Base-by-base conservation (phyloP, 805 yeast genomes). In the Starmerella ratchasimensis region DNA sequence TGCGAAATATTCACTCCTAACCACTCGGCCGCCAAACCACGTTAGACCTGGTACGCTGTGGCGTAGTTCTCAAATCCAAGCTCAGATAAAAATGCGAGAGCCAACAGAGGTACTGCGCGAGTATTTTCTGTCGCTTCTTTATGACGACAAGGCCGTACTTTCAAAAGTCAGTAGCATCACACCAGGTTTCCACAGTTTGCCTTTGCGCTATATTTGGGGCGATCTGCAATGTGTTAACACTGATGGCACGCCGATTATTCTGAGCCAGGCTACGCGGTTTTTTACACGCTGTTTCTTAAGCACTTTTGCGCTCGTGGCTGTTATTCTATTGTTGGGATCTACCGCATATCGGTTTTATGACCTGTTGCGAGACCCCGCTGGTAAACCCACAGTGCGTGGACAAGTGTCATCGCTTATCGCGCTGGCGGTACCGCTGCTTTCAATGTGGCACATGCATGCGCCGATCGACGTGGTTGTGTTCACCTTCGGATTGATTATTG, bases 221-320 rank as follows among this genome's bases (percentile, higher is more conserved):
- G 28, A 37, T 26, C 26, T 45, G 17, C 9, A 19, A 4, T 46
- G 49, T 27, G 11, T 8, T 3, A 13, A 32, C 10, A 24, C 31
- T 1, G 40, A 39, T 13, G 44, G 41, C 9, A 16, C 22, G 4
- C 45, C 47, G 34, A 22, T 38, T 23, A 34, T 38, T 20, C 37
- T 51, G 33, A 38, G 48, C 33, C 50, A 50, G 4, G 29, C 31
- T 3, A 51, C 54, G 2, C 38, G 42, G 36, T 51, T 49, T 19
- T 27, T 49, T 9, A 40, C 48, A n/a, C 41, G 34, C 41, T 49
- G 54, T 19, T 17, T 46, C 20, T 26, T 45, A 3, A 22, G 45
- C 5, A 7, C 41, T 5, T 28, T 38, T 9, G 53, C 47, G 3
- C 44, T 29, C 5, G 21, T 36, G 14, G 28, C 40, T 4, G 28